phyloP scores from a whole-genome alignment of 345 rosid genomes.

The Gossypium longicalyx region DNA sequence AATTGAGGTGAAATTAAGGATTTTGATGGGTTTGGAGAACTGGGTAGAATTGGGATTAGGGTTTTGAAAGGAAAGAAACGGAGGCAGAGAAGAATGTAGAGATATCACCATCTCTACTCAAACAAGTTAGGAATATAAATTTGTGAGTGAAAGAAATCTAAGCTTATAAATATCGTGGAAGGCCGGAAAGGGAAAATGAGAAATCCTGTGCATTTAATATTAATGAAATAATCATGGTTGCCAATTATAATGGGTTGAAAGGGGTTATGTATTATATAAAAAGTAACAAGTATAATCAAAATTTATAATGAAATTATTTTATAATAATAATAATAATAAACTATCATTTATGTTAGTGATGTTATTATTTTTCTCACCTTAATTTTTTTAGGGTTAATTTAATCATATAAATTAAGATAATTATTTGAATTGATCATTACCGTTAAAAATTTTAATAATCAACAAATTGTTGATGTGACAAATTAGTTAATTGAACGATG shows the following conservation, averaged over 20 bases:
- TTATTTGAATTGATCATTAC: accelerated
- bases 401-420: too few relatives aligned
- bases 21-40: slow-evolving; percentile 2
- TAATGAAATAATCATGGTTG: too few relatives aligned
- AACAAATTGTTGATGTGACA: accelerated
- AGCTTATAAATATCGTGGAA: background rate
- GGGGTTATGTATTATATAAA: too few relatives aligned
- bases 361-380: too few relatives aligned
- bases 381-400: too few relatives aligned
- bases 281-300: too few relatives aligned
- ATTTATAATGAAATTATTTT: too few relatives aligned
- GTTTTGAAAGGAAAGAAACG: slow-evolving; percentile 21
- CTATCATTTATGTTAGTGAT: too few relatives aligned
- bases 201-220: background rate
- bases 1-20: background rate
- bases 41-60: slow-evolving; percentile 18
- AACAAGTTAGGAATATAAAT: background rate
- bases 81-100: slow-evolving; percentile 14
- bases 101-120: slow-evolving; percentile 25
- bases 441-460: accelerated
- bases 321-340: too few relatives aligned
- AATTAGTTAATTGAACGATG: too few relatives aligned
- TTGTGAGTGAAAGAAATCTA: background rate
- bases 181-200: too few relatives aligned
- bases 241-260: too few relatives aligned